A percentile compares a stretch with the other conserved stretches of the same genome.
Evolutionary conservation across 176 grass and related monocot species (phyloP).

Genomic region (Themeda triandra): DNA sequence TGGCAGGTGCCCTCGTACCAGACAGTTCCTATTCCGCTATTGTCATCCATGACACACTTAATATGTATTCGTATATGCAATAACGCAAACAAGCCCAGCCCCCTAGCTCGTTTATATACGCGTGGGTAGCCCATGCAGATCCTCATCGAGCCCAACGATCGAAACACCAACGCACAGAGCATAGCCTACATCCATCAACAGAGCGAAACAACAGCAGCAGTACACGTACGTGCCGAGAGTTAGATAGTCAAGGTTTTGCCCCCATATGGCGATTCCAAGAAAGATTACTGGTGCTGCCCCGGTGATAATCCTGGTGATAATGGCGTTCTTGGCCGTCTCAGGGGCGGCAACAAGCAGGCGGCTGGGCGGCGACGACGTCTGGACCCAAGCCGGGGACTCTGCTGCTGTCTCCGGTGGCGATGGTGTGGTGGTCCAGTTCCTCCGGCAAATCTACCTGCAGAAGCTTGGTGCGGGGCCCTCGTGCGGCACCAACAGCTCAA

Average conservation of each 20-base stretch:
- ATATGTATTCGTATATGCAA: neutral
- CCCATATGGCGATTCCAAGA: neutral
- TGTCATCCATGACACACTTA: neutral
- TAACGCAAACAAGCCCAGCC: neutral
- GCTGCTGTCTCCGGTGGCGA: neutral
- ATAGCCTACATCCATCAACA: neutral
- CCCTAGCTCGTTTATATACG: neutral
- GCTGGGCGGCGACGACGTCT: neutral
- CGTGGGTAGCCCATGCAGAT: neutral
- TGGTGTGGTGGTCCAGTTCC: neutral
- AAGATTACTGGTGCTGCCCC: neutral
- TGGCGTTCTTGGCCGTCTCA: conserved; percentile 7
- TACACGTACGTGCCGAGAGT: too few species aligned
- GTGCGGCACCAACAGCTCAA: conserved; percentile 37
- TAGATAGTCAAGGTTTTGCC: too few species aligned
- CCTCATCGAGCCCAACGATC: neutral
- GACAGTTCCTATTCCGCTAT: neutral
- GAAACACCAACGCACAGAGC: neutral
- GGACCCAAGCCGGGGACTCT: neutral
- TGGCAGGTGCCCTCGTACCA: neutral
- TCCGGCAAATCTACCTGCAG: conserved; percentile 40
- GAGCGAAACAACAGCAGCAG: too few species aligned
- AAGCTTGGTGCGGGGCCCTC: conserved; percentile 24
- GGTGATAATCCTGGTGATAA: conserved; percentile 10
- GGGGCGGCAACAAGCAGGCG: conserved; percentile 12